These are phyloP conservation scores for Aristolochia fimbriata DNA, from an alignment of 164 flowering plant genomes.

Conservation along the genomic window DNA sequence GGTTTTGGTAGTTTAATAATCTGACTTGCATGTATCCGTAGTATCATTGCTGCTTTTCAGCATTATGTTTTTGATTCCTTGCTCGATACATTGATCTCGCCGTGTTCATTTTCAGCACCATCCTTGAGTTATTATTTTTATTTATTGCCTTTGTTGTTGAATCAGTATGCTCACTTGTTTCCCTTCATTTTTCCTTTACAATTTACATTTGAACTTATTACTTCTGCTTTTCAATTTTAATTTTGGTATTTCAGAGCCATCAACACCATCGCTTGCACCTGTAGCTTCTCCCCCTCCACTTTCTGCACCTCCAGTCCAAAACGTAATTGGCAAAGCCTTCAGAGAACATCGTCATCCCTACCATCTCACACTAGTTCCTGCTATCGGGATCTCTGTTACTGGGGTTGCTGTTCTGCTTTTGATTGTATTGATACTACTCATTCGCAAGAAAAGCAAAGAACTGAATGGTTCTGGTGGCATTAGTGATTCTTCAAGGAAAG, in stretches of 20 bases:
- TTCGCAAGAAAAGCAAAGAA: conserved; percentile 64
- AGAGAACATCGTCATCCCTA: conserved; percentile 34
- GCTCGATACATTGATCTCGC: too few species aligned
- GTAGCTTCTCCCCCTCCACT: conserved; percentile 48
- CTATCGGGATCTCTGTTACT: conserved; percentile 62
- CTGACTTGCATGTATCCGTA: not conserved
- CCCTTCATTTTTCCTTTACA: too few species aligned
- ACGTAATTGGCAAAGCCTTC: conserved; percentile 15
- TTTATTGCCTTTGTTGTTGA: too few species aligned
- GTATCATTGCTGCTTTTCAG: not conserved
- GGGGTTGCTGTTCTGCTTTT: conserved; percentile 49
- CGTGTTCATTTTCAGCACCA: too few species aligned
- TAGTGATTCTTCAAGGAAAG: conserved; percentile 31
- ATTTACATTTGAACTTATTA: not conserved
- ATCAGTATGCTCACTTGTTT: too few species aligned
- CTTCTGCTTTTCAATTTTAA: conserved; percentile 6
- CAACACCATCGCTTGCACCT: conserved; percentile 35
- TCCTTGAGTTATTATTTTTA: too few species aligned
- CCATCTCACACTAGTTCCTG: conserved; percentile 53
- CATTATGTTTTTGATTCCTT: not conserved
- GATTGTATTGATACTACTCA: conserved; percentile 53
- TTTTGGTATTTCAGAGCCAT: conserved; percentile 28
- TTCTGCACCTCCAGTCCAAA: conserved; percentile 44
- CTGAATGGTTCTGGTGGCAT: conserved; percentile 32
- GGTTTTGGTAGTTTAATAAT: too few species aligned